Conservation (phyloP, 2,329 filamentous ascomycete species). For the Metarhizium guizhouense region DNA sequence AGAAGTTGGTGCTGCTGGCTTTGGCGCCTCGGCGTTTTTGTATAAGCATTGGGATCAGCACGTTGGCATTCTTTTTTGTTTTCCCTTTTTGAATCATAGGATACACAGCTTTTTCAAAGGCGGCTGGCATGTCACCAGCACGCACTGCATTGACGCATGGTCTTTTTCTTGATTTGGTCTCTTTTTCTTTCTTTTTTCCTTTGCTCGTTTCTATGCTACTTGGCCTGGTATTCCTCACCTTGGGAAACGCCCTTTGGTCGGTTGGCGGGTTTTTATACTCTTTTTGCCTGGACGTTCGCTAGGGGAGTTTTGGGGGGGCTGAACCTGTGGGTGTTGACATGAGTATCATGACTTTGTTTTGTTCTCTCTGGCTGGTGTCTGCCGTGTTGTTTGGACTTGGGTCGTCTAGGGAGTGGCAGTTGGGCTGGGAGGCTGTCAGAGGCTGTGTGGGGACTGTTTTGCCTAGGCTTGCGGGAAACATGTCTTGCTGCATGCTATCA, state of each 20-base stretch:
- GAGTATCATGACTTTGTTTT: neutral
- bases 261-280: neutral
- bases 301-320: neutral
- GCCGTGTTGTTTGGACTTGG: neutral
- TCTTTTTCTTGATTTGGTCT: neutral
- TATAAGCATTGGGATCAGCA: constrained; percentile 14
- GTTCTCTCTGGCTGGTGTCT: neutral
- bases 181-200: neutral
- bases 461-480: too few species aligned
- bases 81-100: neutral
- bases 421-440: too few species aligned
- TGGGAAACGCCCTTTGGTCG: neutral
- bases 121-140: neutral
- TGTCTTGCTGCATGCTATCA: too few species aligned
- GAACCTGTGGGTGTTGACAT: neutral
- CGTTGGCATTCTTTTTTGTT: neutral
- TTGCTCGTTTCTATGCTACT: neutral
- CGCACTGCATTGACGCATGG: neutral
- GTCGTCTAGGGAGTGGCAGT: too few species aligned
- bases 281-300: neutral
- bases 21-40: constrained; percentile 14
- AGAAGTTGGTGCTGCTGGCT: constrained; percentile 1
- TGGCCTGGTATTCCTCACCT: neutral
- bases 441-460: too few species aligned
- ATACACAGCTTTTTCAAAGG: neutral